Percentiles rank a stretch among this genome's conserved stretches.
Conservation (phyloP, 768 basidiomycete genomes). For the Chalciporus sphaerocephalus region DNA sequence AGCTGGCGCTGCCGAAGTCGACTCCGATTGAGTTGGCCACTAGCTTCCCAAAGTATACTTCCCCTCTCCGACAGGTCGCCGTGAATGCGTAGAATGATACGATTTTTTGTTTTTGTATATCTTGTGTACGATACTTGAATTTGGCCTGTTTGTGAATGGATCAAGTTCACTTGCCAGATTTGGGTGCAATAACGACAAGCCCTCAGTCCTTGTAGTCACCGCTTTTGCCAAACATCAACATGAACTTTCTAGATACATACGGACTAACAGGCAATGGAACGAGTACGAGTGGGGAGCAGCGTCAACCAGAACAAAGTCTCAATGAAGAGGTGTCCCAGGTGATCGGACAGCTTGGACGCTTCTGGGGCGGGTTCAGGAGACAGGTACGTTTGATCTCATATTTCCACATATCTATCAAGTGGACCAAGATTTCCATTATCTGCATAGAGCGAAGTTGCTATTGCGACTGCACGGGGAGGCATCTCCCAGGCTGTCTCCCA, state of each 20-base stretch:
- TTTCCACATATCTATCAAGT: neutral
- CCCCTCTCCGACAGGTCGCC: conserved; percentile 19
- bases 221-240: conserved; percentile 23
- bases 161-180: conserved; percentile 12
- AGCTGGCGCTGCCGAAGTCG: conserved; percentile 31
- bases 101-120: neutral
- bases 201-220: neutral
- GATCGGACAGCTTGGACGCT: conserved; percentile 76
- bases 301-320: conserved; percentile 50
- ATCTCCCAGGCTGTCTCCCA: conserved; percentile 68
- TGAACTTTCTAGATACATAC: conserved; percentile 75
- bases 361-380: conserved; percentile 90
- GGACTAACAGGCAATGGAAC: conserved; percentile 46
- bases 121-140: conserved; percentile 14
- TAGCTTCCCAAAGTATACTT: conserved; percentile 18
- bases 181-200: conserved; percentile 1
- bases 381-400: conserved; percentile 52
- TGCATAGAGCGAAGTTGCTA: conserved; percentile 60
- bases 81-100: conserved; percentile 26
- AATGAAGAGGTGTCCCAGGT: conserved; percentile 89
- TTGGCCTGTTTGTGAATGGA: neutral
- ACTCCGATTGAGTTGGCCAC: conserved; percentile 13
- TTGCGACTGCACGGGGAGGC: conserved; percentile 71
- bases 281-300: conserved; percentile 35
- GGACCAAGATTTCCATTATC: conserved; percentile 4